A percentile compares a stretch with the other conserved stretches of the same genome.
Conservation (phyloP, 1,284 basidiomycete species). For the Cryptococcus wingfieldii region DNA sequence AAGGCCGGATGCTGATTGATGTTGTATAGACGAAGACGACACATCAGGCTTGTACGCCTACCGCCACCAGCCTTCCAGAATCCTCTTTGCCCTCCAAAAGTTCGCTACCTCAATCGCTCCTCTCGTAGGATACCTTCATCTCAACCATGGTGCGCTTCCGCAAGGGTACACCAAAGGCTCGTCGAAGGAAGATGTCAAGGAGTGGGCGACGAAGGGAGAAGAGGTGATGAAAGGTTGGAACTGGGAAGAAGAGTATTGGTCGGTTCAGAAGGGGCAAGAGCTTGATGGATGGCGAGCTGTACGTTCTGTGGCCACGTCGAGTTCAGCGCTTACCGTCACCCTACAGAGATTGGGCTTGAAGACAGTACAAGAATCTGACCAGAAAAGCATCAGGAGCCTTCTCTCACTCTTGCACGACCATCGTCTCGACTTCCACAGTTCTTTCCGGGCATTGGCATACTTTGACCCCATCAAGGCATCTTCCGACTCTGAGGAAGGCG, state of each 20-base stretch:
- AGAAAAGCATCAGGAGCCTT: slow-evolving; percentile 61
- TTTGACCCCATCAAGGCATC: slow-evolving; percentile 56
- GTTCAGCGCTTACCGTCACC: not conserved
- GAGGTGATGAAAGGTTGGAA: slow-evolving; percentile 51
- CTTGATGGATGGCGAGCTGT: slow-evolving; percentile 64
- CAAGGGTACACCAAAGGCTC: slow-evolving; percentile 64
- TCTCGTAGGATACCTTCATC: slow-evolving; percentile 68
- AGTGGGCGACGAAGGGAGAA: slow-evolving; percentile 60
- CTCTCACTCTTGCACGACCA: slow-evolving; percentile 66
- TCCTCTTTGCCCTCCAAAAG: slow-evolving; percentile 69
- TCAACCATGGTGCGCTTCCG: slow-evolving; percentile 55
- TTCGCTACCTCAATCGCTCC: slow-evolving; percentile 71
- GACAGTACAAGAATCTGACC: slow-evolving; percentile 52
- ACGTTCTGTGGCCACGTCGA: slow-evolving; percentile 8
- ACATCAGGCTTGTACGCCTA: slow-evolving; percentile 81
- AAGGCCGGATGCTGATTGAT: not conserved
- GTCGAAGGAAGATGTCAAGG: slow-evolving; percentile 58
- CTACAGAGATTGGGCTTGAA: slow-evolving; percentile 68
- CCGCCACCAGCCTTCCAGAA: slow-evolving; percentile 51
- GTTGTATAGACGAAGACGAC: slow-evolving; percentile 67
- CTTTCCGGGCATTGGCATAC: slow-evolving; percentile 65
- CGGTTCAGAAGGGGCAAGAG: slow-evolving; percentile 60
- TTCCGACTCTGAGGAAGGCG: slow-evolving; percentile 13
- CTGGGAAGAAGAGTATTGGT: slow-evolving; percentile 54
- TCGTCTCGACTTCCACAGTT: slow-evolving; percentile 74